A percentile compares a stretch with the other conserved stretches of the same genome.
These are phyloP conservation scores for Ashbya aceris DNA, from an alignment of 1,139 yeast species.

Conservation along the genomic window DNA sequence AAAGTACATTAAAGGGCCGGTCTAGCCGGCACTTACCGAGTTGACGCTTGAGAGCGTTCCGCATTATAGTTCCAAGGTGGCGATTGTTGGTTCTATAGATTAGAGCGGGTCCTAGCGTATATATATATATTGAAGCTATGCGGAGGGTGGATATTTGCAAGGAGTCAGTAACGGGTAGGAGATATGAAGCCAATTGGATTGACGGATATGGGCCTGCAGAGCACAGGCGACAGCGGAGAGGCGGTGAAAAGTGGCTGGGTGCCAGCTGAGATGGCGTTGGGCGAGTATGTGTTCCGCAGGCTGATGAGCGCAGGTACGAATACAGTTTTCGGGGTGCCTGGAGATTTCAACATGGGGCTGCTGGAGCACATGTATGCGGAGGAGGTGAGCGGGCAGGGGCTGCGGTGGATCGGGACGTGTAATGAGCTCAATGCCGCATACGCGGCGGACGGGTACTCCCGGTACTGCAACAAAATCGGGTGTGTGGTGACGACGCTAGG, in stretches of 20 bases:
- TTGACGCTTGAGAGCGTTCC: no score
- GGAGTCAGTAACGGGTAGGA: no score
- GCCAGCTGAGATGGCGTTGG: constrained; percentile 25
- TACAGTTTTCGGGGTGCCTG: constrained; percentile 40
- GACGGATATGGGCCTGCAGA: no score
- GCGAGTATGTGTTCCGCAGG: constrained; percentile 27
- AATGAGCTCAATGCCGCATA: constrained; percentile 53
- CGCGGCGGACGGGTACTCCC: constrained; percentile 59
- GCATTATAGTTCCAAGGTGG: no score
- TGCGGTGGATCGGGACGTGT: constrained; percentile 42
- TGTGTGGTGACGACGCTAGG: constrained; percentile 59
- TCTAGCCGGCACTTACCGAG: no score
- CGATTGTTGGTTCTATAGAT: no score
- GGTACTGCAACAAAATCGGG: constrained; percentile 50
- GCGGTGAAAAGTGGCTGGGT: not conserved
- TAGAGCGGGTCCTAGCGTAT: no score
- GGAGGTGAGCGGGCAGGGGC: constrained; percentile 12
- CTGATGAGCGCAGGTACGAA: constrained; percentile 24
- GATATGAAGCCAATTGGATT: no score
- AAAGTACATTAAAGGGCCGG: no score
- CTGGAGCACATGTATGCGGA: constrained; percentile 43
- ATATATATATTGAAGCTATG: no score
- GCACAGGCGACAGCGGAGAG: not conserved
- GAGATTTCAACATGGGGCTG: constrained; percentile 49
- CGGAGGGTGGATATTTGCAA: no score